phyloP scores from a whole-genome alignment of 208 protist species.

The Blastocrithidia nonstop region DNA sequence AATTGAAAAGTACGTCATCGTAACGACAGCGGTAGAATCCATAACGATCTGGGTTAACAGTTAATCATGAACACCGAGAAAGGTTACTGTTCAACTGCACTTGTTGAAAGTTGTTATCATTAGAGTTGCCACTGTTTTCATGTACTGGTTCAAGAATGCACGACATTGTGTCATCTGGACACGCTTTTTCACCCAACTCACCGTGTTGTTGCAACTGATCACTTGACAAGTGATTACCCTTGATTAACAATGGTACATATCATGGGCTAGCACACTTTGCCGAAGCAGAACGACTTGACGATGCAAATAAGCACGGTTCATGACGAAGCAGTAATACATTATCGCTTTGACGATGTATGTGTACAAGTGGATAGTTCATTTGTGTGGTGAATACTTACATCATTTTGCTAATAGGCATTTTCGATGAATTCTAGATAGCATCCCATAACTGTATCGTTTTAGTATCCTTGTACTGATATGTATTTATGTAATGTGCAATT shows the following conservation, averaged over 20 bases:
- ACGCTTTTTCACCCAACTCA: too few relatives aligned
- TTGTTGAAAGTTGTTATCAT: too few relatives aligned
- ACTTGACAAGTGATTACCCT: too few relatives aligned
- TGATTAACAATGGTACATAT: too few relatives aligned
- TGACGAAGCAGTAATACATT: conserved; percentile 28
- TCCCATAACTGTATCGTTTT: conserved; percentile 92
- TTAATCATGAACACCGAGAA: conserved; percentile 20
- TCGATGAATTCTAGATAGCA: conserved; percentile 70
- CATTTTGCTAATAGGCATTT: conserved; percentile 61
- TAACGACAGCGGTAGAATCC: conserved; percentile 83
- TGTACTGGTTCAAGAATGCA: too few relatives aligned
- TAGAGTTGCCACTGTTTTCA: too few relatives aligned
- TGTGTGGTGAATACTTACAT: conserved; percentile 88
- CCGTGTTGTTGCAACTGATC: too few relatives aligned
- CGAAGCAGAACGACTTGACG: too few relatives aligned
- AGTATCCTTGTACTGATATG: conserved; percentile 84
- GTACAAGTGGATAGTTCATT: conserved; percentile 87
- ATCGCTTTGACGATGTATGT: conserved; percentile 18
- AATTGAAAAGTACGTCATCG: conserved; percentile 38
- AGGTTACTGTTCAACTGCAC: conserved; percentile 14
- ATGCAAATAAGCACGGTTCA: conserved; percentile 47
- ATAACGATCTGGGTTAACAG: conserved; percentile 46
- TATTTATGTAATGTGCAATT: conserved; percentile 85
- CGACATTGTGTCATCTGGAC: too few relatives aligned
- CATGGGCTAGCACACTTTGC: too few relatives aligned